Evolutionary conservation across 108 stramenopile genomes (phyloP).

Genomic region (Cyclotella distinguenda): DNA sequence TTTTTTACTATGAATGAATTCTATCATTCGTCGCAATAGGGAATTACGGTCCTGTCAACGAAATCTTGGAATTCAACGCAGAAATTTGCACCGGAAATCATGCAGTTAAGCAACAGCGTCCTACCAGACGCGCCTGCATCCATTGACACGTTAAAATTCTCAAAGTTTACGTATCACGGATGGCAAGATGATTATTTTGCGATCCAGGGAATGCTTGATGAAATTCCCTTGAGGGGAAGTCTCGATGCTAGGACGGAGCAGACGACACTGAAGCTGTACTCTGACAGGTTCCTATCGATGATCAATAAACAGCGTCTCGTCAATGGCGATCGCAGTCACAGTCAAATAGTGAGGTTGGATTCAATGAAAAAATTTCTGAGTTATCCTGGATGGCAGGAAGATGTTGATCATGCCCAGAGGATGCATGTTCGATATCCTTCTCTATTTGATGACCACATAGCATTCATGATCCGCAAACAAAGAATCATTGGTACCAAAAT

Average conservation of each 20-base stretch:
- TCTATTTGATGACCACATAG: constrained; percentile 6
- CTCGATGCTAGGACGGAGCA: not conserved
- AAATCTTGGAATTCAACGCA: no score
- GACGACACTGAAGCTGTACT: not conserved
- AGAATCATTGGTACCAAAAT: not conserved
- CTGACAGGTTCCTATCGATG: constrained; percentile 12
- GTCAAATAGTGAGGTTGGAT: constrained; percentile 15
- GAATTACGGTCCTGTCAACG: no score
- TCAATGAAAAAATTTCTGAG: not conserved
- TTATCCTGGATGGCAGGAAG: constrained; percentile 8
- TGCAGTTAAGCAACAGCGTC: not conserved
- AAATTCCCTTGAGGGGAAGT: not conserved
- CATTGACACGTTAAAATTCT: not conserved
- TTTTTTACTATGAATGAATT: no score
- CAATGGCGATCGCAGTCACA: constrained; percentile 13
- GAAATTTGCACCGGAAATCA: not conserved
- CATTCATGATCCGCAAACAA: constrained; percentile 3
- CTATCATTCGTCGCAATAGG: no score
- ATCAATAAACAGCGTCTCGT: constrained; percentile 16
- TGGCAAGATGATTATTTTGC: constrained; percentile 15
- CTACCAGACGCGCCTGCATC: not conserved
- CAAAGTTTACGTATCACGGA: constrained; percentile 9
- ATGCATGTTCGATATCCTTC: constrained; percentile 22
- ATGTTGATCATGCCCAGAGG: constrained; percentile 14
- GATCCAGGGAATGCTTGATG: not conserved